Evolutionary conservation across 768 basidiomycete species (phyloP).

Genomic region (Serendipita sp.): DNA sequence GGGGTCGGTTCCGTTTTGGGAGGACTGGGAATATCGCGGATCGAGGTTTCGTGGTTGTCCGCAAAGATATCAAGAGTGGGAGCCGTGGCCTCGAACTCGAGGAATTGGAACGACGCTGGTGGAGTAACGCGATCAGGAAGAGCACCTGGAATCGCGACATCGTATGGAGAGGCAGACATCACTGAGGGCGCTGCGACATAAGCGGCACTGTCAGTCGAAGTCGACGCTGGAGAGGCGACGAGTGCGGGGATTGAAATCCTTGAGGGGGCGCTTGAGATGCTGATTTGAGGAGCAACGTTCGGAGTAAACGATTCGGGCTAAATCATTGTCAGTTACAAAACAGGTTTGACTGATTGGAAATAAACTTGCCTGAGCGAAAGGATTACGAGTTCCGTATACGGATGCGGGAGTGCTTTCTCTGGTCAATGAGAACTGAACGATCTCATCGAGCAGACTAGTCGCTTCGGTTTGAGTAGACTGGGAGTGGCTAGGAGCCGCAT

Average conservation of each 20-base stretch:
- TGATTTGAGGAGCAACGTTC: background rate
- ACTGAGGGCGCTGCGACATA: background rate
- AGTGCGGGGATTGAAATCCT: background rate
- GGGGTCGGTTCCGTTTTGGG: background rate
- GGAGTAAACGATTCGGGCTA: background rate
- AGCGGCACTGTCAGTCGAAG: no score
- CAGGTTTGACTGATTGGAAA: background rate
- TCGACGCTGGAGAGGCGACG: no score
- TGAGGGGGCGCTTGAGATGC: background rate
- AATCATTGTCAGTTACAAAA: background rate
- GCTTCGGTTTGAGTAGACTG: background rate
- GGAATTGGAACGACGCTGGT: background rate
- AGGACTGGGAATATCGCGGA: background rate
- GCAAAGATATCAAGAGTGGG: background rate
- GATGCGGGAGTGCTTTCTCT: background rate
- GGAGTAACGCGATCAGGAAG: background rate
- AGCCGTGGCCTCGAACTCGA: slow-evolving; percentile 5
- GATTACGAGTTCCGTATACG: background rate
- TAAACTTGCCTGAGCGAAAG: background rate
- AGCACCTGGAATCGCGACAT: background rate
- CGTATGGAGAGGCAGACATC: background rate
- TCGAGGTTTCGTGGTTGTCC: background rate
- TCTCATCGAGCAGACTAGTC: background rate
- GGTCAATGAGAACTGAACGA: background rate
- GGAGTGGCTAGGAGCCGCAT: background rate